These are phyloP conservation scores for Abortiporus biennis DNA, from an alignment of 1,284 basidiomycete genomes.

Conservation along the genomic window DNA sequence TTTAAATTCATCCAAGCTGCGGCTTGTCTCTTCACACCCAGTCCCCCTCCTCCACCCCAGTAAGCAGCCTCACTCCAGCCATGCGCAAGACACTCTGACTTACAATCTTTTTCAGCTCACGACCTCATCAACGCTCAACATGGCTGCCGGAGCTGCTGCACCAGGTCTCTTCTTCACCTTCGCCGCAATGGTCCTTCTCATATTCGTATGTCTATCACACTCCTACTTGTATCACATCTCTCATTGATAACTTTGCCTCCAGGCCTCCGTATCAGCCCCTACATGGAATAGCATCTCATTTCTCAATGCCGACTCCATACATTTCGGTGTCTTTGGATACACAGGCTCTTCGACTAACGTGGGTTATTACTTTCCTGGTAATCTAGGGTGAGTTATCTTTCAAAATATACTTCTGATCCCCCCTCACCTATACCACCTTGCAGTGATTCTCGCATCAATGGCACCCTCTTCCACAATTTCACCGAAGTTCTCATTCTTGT, in stretches of 20 bases:
- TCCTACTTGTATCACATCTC: background rate
- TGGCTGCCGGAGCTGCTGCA: slow-evolving; percentile 34
- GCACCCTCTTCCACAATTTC: slow-evolving; percentile 55
- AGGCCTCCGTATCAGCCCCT: slow-evolving; percentile 63
- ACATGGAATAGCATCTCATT: slow-evolving; percentile 71
- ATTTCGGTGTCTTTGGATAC: slow-evolving; percentile 75
- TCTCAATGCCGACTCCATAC: slow-evolving; percentile 46
- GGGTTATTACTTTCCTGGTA: slow-evolving; percentile 50
- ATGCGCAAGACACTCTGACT: no score
- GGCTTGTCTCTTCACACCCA: no score
- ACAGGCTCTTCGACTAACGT: slow-evolving; percentile 50
- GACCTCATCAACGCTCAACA: slow-evolving; percentile 18
- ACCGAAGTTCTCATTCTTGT: slow-evolving; percentile 71
- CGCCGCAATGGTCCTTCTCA: slow-evolving; percentile 58
- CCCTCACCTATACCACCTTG: slow-evolving; percentile 1
- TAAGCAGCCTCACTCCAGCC: no score
- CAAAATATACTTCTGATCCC: slow-evolving; percentile 3
- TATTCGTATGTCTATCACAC: slow-evolving; percentile 46
- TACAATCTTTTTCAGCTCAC: slow-evolving; percentile 8
- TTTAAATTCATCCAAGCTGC: no score
- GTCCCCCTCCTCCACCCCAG: no score
- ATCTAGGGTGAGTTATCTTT: slow-evolving; percentile 27
- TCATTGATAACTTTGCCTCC: slow-evolving; percentile 1
- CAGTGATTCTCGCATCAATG: slow-evolving; percentile 39
- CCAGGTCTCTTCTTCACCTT: slow-evolving; percentile 50